Evolutionary conservation across 2,329 filamentous ascomycete species (phyloP), one percentile per base, ranked within the genome.

Genomic region (Colletotrichum sp.): DNA sequence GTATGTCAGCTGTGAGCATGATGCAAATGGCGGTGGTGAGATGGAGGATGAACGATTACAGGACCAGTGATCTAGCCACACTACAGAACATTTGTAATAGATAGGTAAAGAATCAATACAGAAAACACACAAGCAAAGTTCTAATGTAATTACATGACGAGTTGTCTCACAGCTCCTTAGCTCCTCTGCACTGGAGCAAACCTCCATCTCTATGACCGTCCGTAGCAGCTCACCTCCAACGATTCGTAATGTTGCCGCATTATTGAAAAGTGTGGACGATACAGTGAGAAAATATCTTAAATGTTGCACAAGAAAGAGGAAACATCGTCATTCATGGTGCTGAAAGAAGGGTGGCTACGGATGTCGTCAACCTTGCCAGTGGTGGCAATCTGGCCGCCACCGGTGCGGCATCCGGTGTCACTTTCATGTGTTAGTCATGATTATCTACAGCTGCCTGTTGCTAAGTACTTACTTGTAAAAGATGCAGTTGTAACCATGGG

Each of bases 251-350:
- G n/a, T 8, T 52, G 44, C 0, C 11, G 44, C n/a, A 52, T 13
- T 22, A 6, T 22, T 52, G 44, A 13, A 52, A n/a, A 52, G n/a
- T 22, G 6, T 13, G 16, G 44, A 52, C 19, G 44, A 22, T 52
- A n/a, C 6, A 30, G 4, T 30, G 16, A 13, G 22, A 16, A 16
- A 29, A 15, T 52, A n/a, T 36, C 55, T 65, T 70, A 71, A 2
- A 71, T 67, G 52, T 67, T 75, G 62, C 68, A 71, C 15, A 71
- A 29, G 61, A 75, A 75, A 32, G 72, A 75, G 25, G 72, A 75
- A n/a, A 75, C 68, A 29, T 75, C 72, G n/a, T 75, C 72, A 36
- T 75, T 75, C 72, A 62, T 61, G 61, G 62, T 75, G 67, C 68
- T 71, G 72, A 66, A 70, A 16, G 39, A 29, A 8, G 72, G 52